Evolutionary conservation across 164 flowering plant genomes (phyloP), one percentile per base, ranked within the genome.

Genomic region (Cinnamomum micranthum): DNA sequence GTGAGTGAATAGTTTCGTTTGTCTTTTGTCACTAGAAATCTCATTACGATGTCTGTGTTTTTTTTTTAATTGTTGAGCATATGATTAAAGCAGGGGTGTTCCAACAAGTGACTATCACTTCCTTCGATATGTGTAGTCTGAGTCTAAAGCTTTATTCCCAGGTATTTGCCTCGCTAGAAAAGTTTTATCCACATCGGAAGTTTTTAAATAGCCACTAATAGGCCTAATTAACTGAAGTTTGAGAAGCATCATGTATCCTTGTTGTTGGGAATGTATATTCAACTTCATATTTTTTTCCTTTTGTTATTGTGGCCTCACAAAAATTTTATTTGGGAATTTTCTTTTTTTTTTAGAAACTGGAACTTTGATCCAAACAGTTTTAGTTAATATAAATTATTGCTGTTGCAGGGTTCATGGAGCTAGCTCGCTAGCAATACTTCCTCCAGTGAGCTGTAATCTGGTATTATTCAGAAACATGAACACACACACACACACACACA

Each of bases 361-460:
- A 41, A 6, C 47, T 41, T 41, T 41, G 10, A 41, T 41, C 47
- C 47, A 41, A 41, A 9, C 47, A 41, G 47, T 41, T 41, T 41
- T 41, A 9, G 10, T 41, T 41, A 9, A 41, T 41, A 6, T 23
- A 4, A 24, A 25, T 65, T 28, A 65, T 65, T 28, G 24, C 68
- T 65, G 31, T 65, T 65, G 68, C 68, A 23, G 68, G 33, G 22
- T 65, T 60, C 64, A 60, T 60, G 64, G 20, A 60, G 23, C 23
- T 60, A 20, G 64, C 20, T 17, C 15, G 23, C 23, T 60, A 20
- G 64, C n/a, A 60, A 60, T 60, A 60, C 64, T 23, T 5, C 11
- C 12, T 60, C 24, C 64, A 60, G n/a, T 7, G 22, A 60, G 64
- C 64, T 60, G 64, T 22, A 60, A 60, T 60, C 15, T 17, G 64